Evolutionary conservation across 2,329 filamentous ascomycete species (phyloP), one percentile per base, ranked within the genome.

Genomic region (Colletotrichum neosansevieriae): DNA sequence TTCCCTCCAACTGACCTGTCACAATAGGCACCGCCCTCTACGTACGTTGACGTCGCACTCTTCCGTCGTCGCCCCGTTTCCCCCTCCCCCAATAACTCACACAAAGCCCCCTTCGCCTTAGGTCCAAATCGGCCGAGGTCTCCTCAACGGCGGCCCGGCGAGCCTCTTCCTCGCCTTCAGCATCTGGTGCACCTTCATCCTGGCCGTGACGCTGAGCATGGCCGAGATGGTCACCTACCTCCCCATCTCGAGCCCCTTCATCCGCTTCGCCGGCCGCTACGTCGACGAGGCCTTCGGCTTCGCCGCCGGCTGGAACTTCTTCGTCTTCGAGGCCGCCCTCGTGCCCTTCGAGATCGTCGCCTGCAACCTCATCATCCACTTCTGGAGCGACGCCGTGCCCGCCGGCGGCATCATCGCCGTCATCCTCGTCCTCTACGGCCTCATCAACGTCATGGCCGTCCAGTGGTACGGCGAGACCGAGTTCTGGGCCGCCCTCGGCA

Each of bases 191-290:
- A 83, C 84, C 44, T 84, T 90, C 47, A 87, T 90, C 71, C 82
- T 90, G 24, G 84, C 85, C 54, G 82, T 90, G 53, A 90, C 86
- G 0, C 80, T 88, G 68, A 85, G 81, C 75, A 88, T 92, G 80
- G 89, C 90, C 12, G 92, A 94, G 76, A 93, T 94, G 91, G 91
- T 92, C 7, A 92, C 90, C 0, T 93, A 91, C 71, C 81, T 93
- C 2, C 92, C 92, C 7, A 92, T 94, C 61, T 92, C 91, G 0
- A 93, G 91, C 45, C 91, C 91, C 0, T 94, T 94, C 76, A 92
- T 94, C 75, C 89, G 90, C 29, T 93, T 94, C 73, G 92, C 92
- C 4, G 91, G 91, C 13, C 86, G 90, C 53, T 94, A 89, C 72
- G 91, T 94, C 34, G 91, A 94, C 72, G 90, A 93, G 71, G 90